Percentiles rank a stretch among this genome's conserved stretches.
These are phyloP conservation scores for Starmerella bombicola DNA, from an alignment of 805 yeast genomes.

Conservation along the genomic window DNA sequence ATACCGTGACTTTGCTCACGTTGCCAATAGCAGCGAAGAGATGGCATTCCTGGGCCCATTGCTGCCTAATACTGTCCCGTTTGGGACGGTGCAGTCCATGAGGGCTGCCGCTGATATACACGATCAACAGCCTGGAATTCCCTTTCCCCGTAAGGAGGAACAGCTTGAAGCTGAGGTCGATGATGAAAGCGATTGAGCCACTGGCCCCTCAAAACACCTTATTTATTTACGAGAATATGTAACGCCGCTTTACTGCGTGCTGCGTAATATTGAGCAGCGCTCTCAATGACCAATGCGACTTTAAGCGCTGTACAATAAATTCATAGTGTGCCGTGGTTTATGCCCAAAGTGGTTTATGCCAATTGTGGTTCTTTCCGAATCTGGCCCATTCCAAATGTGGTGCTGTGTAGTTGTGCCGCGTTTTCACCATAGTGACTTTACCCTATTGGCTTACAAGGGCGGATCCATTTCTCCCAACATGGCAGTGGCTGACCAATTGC, in stretches of 20 bases:
- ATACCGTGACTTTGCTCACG: conserved; percentile 57
- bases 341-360: too few species aligned
- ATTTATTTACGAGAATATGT: conserved; percentile 1
- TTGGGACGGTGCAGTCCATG: conserved; percentile 7
- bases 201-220: neutral
- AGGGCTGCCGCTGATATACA: conserved; percentile 12
- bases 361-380: too few species aligned
- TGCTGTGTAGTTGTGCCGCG: too few species aligned
- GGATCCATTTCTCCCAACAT: too few species aligned
- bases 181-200: conserved; percentile 14
- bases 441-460: too few species aligned
- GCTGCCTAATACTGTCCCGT: conserved; percentile 38
- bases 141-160: conserved; percentile 18
- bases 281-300: neutral
- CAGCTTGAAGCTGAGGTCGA: conserved; percentile 17
- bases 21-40: conserved; percentile 47
- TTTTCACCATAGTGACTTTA: too few species aligned
- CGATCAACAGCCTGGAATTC: conserved; percentile 15
- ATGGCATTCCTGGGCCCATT: conserved; percentile 52
- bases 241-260: neutral
- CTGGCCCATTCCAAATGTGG: too few species aligned
- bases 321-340: too few species aligned
- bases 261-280: neutral
- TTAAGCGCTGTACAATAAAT: neutral
- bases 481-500: conserved; percentile 13